phyloP scores from a whole-genome alignment of 805 yeast species.

The Monosporozyma unispora region DNA sequence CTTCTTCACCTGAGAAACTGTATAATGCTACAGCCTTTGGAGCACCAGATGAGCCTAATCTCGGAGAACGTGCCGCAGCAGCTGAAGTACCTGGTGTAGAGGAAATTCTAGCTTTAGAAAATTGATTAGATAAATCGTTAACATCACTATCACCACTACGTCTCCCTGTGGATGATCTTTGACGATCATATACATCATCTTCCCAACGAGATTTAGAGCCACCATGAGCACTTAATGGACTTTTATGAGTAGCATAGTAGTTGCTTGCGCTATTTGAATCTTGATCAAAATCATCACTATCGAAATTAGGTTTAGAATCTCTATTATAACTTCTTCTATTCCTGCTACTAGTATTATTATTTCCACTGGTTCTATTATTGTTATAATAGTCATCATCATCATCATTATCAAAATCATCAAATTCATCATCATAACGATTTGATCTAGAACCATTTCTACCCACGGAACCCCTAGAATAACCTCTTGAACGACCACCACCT shows the following conservation, averaged over 20 bases:
- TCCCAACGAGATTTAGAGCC: constrained; percentile 57
- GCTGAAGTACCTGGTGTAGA: constrained; percentile 15
- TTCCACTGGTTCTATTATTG: constrained; percentile 6
- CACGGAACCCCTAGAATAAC: constrained; percentile 11
- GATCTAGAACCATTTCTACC: constrained; percentile 8
- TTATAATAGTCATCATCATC: constrained; percentile 20
- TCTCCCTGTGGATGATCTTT: not conserved
- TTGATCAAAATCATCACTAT: constrained; percentile 10
- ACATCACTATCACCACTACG: constrained; percentile 20
- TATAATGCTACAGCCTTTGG: constrained; percentile 86
- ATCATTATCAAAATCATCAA: constrained; percentile 18
- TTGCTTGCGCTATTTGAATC: constrained; percentile 37
- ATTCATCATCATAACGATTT: constrained; percentile 19
- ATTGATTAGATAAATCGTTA: constrained; percentile 34
- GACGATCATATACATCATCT: constrained; percentile 70
- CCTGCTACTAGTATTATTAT: constrained; percentile 1
- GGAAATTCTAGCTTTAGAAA: constrained; percentile 30
- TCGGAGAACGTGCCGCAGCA: constrained; percentile 6
- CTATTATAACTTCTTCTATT: constrained; percentile 7
- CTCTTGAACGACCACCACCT: constrained; percentile 22
- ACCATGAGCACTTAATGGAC: constrained; percentile 10
- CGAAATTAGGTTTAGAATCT: constrained; percentile 6
- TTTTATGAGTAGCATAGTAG: constrained; percentile 29
- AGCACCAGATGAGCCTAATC: constrained; percentile 26
- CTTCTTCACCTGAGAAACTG: constrained; percentile 83